Evolutionary conservation across 2,329 filamentous ascomycete genomes (phyloP).

Genomic region (Talaromyces pinophilus): DNA sequence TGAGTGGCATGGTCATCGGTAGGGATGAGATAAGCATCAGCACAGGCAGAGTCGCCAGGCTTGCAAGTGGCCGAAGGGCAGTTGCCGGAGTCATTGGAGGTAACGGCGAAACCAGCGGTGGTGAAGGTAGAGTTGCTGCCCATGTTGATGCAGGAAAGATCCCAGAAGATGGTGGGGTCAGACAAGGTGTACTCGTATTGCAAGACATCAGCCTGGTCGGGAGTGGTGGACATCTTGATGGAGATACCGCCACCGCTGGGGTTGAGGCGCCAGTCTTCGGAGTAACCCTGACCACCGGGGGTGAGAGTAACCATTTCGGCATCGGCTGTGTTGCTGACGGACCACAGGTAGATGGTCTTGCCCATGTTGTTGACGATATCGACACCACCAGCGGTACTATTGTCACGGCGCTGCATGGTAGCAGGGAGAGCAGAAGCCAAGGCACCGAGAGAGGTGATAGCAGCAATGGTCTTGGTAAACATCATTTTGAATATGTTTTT

Average conservation of each 20-base stretch:
- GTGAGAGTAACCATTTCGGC: constrained; percentile 40
- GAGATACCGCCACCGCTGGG: constrained; percentile 45
- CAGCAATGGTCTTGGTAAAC: constrained; percentile 38
- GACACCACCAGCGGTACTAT: constrained; percentile 34
- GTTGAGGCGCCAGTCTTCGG: constrained; percentile 38
- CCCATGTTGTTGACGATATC: constrained; percentile 43
- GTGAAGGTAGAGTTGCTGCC: constrained; percentile 35
- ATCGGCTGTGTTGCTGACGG: constrained; percentile 36
- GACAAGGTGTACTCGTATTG: constrained; percentile 46
- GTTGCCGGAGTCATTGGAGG: constrained; percentile 29
- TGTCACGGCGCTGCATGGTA: constrained; percentile 17
- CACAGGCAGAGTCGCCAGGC: constrained; percentile 40
- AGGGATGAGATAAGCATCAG: constrained; percentile 44
- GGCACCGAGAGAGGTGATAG: constrained; percentile 31
- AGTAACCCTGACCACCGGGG: constrained; percentile 36
- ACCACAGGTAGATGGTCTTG: constrained; percentile 44
- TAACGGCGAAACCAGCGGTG: constrained; percentile 39
- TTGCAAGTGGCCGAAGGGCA: constrained; percentile 42
- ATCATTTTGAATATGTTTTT: constrained; percentile 30
- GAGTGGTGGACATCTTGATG: constrained; percentile 43
- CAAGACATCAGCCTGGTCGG: constrained; percentile 39
- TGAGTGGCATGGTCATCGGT: constrained; percentile 47
- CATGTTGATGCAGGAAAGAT: constrained; percentile 44
- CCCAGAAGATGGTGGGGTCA: constrained; percentile 40
- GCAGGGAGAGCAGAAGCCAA: constrained; percentile 36